Conservation (phyloP, 2,329 filamentous ascomycete species). For the Verticillium longisporum region DNA sequence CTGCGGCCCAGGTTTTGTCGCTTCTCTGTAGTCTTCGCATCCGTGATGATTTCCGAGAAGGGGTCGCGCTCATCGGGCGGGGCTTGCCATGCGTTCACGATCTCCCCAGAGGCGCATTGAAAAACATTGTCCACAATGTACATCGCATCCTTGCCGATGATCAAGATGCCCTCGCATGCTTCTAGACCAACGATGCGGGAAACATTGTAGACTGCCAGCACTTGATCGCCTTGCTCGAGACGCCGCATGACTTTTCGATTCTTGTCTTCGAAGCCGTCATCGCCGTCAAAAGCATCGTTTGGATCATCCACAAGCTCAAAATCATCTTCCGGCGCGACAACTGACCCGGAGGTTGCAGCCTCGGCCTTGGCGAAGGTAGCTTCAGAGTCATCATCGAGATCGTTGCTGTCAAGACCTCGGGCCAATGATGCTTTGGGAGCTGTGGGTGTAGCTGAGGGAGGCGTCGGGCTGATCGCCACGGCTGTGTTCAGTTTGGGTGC, state of each 20-base stretch:
- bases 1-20: conserved; percentile 47
- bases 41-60: conserved; percentile 89
- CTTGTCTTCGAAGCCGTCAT: conserved; percentile 87
- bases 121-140: conserved; percentile 98
- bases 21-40: conserved; percentile 55
- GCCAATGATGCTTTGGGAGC: neutral
- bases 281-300: conserved; percentile 68
- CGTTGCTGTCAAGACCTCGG: neutral
- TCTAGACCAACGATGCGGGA: conserved; percentile 92
- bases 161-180: conserved; percentile 86
- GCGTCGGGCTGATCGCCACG: conserved; percentile 8
- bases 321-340: conserved; percentile 65
- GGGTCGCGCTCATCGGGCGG: conserved; percentile 88
- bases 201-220: conserved; percentile 91
- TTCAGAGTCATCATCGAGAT: conserved; percentile 6
- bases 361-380: conserved; percentile 19
- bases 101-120: conserved; percentile 89
- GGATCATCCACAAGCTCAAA: conserved; percentile 96
- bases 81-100: conserved; percentile 93
- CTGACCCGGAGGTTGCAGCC: conserved; percentile 14
- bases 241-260: conserved; percentile 97
- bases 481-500: conserved; percentile 14
- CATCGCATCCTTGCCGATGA: conserved; percentile 83
- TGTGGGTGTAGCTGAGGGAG: conserved; percentile 16
- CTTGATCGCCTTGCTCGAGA: conserved; percentile 81